Conservation (phyloP, 2,329 filamentous ascomycete genomes). For the Penicillium sp. region DNA sequence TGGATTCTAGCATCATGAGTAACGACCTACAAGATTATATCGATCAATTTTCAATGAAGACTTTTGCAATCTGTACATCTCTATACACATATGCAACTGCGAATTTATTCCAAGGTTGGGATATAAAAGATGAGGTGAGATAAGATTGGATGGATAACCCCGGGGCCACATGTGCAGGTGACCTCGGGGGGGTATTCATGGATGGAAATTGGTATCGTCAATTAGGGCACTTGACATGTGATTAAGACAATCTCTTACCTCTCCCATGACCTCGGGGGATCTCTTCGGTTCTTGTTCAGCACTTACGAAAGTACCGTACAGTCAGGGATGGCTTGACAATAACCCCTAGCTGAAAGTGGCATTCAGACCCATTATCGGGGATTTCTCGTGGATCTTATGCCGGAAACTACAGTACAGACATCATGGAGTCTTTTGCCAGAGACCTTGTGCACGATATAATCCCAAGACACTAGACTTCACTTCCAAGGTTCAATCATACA, state of each 20-base stretch:
- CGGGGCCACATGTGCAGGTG: neutral
- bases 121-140: neutral
- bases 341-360: neutral
- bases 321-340: neutral
- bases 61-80: neutral
- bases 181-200: neutral
- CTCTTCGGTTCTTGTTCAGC: neutral
- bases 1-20: conserved; percentile 25
- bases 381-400: no score
- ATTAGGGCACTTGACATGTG: neutral
- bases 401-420: neutral
- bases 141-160: neutral
- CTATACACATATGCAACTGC: neutral
- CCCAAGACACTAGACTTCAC: neutral
- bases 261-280: no score
- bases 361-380: neutral
- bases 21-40: conserved; percentile 23
- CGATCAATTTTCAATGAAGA: neutral
- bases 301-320: neutral
- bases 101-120: neutral
- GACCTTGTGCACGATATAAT: neutral
- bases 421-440: neutral
- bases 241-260: neutral
- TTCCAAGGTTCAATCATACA: neutral
- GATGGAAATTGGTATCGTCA: neutral